Evolutionary conservation across 176 grass and related monocot genomes (phyloP), one percentile per base, ranked within the genome.

Genomic region (Chloris gayana): DNA sequence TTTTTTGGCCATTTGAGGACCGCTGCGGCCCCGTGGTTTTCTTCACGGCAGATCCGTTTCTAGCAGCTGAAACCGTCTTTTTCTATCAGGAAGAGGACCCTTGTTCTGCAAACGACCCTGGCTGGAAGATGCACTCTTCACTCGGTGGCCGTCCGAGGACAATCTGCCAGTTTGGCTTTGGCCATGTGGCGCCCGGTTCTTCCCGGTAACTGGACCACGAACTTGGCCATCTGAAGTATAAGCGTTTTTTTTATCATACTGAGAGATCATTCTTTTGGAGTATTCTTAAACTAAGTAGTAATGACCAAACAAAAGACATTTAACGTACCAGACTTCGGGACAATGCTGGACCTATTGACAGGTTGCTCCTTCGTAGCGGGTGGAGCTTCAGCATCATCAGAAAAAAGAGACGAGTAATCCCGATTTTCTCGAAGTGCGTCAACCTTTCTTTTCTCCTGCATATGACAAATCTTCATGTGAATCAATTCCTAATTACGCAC

Each of bases 391-490:
- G 74, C 66, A 84, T 98, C 95, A 69, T 93, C 92, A 5, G 87
- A 91, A 45, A 98, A 85, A 6, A 91, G 64, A 87, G 84, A 91
- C 19, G 90, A 98, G 86, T 91, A 98, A 67, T 98, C 92, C 32
- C 90, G 64, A 38, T 86, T 94, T 70, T 89, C 81, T 33, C 91
- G 84, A 27, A 98, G 86, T 12, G 89, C 83, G 30, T 95, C 89
- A 30, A 44, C 86, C 78, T 98, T 98, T 80, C 51, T 88, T 65
- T 94, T 98, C 14, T 74, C 77, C 91, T 97, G 82, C 38, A 80
- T 49, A 39, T 34, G 7, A 51, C 22, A 63, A 72, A 72, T 12
- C 12, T 24, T 14, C 58, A 29, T 14, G 21, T 22, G 2, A 56
- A 7, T 22, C 21, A 22, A 3, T 59, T 59, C 24, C n/a, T 25